Conservation (phyloP, 2,329 filamentous ascomycete species). For the Phoma sp. region DNA sequence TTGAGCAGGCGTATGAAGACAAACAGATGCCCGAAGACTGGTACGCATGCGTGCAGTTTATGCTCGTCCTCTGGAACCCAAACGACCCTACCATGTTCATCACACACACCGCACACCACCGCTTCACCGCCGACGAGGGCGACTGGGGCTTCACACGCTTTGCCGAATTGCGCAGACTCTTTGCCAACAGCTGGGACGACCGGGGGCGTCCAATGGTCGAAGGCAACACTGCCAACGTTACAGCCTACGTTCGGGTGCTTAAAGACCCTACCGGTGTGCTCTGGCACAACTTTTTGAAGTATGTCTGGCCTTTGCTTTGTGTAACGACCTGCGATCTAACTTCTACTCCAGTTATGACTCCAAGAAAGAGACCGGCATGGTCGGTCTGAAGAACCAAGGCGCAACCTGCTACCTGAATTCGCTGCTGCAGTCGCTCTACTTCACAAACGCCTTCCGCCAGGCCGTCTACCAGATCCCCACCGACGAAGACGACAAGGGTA, state of each 20-base stretch:
- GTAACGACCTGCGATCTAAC: slow-evolving; percentile 1
- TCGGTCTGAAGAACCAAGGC: slow-evolving; percentile 95
- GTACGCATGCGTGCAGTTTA: slow-evolving; percentile 96
- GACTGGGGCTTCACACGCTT: slow-evolving; percentile 99
- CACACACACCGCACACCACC: slow-evolving; percentile 83
- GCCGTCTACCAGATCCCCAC: slow-evolving; percentile 98
- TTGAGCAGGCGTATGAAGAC: slow-evolving; percentile 89
- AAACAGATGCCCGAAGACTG: slow-evolving; percentile 82
- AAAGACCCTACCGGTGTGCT: slow-evolving; percentile 88
- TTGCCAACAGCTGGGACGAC: slow-evolving; percentile 77
- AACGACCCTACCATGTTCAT: slow-evolving; percentile 85
- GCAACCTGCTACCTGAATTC: slow-evolving; percentile 67
- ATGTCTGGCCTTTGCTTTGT: slow-evolving; percentile 16
- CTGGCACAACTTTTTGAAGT: slow-evolving; percentile 88
- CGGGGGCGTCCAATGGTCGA: slow-evolving; percentile 74
- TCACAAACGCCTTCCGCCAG: slow-evolving; percentile 87
- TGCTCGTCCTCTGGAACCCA: slow-evolving; percentile 90
- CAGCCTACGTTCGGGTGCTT: slow-evolving; percentile 80
- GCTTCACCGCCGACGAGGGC: slow-evolving; percentile 94
- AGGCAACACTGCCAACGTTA: slow-evolving; percentile 78
- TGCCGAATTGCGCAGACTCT: slow-evolving; percentile 84
- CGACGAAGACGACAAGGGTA: slow-evolving; percentile 79
- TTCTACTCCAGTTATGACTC: slow-evolving; percentile 74
- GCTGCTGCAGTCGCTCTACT: slow-evolving; percentile 55
- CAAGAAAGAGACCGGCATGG: slow-evolving; percentile 98